Base-by-base conservation (phyloP, 768 basidiomycete species). In the Cyathus striatus region DNA sequence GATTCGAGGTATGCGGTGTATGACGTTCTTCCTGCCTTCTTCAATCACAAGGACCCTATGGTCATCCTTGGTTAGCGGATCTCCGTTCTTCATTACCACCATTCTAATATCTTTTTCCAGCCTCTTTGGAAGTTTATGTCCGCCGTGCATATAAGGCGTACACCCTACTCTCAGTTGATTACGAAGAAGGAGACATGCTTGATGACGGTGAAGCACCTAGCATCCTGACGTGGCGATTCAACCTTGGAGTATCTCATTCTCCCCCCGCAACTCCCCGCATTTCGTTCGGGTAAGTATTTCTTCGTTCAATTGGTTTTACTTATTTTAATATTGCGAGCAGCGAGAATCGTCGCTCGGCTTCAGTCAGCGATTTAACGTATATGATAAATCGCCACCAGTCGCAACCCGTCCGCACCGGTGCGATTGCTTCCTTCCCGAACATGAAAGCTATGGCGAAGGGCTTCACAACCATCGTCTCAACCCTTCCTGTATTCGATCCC, bases 1-100 rank as follows among this genome's bases (percentile, higher is more conserved):
- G 96, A 99, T 65, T 97, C 95, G 5, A 79, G 90, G 33, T 98
- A 94, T 65, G 93, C 91, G 12, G 94, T 98, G 13, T 99, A 86
- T 63, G 96, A 99, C 58, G 96, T 99, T 5, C 78, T 99, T 37
- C 92, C 94, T 3, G 77, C 90, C 5, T 99, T 99, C 75, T 98
- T 98, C 79, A 81, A 78, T 46, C 88, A 94, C 57, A 59, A 72
- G 14, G 93, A 98, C 52, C 74, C 83, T 26, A 83, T 86, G 75
- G 81, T 98, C 49, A 77, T 81, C 9, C 76, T 97, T 32, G 87
- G 90, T 88, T 46, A 42, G 81, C 10, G 16, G 46, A 6, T 16
- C 34, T 12, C n/a, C 24, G 16, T 48, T 30, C 10, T 6, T 36
- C 13, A 13, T 16, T 17, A 26, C 33, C 26, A 18, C 14, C 25